Evolutionary conservation across 164 flowering plant genomes (phyloP), one percentile per base, ranked within the genome.

Genomic region (Tetracentron sinense): DNA sequence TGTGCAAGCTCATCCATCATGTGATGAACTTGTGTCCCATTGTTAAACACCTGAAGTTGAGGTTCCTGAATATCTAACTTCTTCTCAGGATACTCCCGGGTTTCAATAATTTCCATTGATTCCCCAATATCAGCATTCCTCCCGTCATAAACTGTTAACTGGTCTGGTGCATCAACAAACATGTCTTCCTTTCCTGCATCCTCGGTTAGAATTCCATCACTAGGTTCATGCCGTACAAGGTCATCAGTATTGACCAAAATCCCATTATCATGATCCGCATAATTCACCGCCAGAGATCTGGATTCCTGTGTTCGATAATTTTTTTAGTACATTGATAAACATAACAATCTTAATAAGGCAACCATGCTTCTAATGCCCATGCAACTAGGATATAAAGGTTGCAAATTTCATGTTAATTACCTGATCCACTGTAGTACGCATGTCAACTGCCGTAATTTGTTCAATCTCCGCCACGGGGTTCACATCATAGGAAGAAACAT

Each of bases 151-250:
- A 54, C 56, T 30, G 54, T 64, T 61, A 83, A 63, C 64, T 83
- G 82, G 55, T 89, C 96, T 0, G 87, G 75, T 38, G 87, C 87
- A 75, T 89, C 92, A 35, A 83, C 83, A 73, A 89, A 89, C 78
- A 74, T 79, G 55, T 84, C 90, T 16, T 87, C 90, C 65, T 72
- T 82, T 47, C 73, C 82, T 14, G 73, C 81, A 77, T 88, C 90
- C 31, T 82, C 85, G 10, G 72, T 48, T 38, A 60, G 71, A 58
- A 64, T 79, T 54, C 58, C 78, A 33, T 76, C 81, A 65, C 63
- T 68, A 7, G 64, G 63, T 15, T 64, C 68, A 30, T 47, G 64
- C 25, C 65, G 60, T 38, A 66, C 67, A 2, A 65, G 61, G 23
- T 55, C 68, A 42, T 63, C 75, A 20, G 26, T 20, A 42, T 26